phyloP scores from a whole-genome alignment of 1,284 basidiomycete species.

The Cystobasidium slooffiae region DNA sequence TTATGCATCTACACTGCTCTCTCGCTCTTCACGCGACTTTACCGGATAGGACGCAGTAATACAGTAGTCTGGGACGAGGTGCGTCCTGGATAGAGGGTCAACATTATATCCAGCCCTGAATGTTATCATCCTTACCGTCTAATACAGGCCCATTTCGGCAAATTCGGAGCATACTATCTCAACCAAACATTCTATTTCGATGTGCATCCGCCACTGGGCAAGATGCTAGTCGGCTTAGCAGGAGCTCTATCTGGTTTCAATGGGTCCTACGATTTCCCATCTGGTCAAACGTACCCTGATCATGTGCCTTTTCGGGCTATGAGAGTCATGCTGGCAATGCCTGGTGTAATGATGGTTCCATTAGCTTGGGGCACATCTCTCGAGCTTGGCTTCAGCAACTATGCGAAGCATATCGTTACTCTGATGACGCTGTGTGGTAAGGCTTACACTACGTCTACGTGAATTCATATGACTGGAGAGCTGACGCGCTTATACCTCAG shows the following conservation, averaged over 20 bases:
- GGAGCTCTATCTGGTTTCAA: constrained; percentile 90
- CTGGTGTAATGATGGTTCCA: constrained; percentile 94
- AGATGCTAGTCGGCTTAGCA: constrained; percentile 95
- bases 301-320: constrained; percentile 90
- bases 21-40: constrained; percentile 91
- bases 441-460: constrained; percentile 54
- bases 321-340: constrained; percentile 90
- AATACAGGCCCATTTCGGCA: constrained; percentile 84
- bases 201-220: constrained; percentile 97
- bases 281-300: constrained; percentile 81
- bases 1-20: constrained; percentile 86
- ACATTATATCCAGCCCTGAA: not conserved
- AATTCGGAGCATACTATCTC: constrained; percentile 94
- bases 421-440: constrained; percentile 88
- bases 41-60: constrained; percentile 86
- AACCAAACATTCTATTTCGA: constrained; percentile 95
- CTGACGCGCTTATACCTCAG: constrained; percentile 59
- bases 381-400: constrained; percentile 89
- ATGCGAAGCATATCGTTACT: constrained; percentile 87
- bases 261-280: constrained; percentile 92
- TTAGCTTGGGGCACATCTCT: constrained; percentile 94
- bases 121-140: not conserved
- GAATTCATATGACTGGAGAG: not conserved
- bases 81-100: constrained; percentile 41
- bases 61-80: constrained; percentile 94